Evolutionary conservation across 345 rosid genomes (phyloP).

Genomic region (Moringa oleifera): DNA sequence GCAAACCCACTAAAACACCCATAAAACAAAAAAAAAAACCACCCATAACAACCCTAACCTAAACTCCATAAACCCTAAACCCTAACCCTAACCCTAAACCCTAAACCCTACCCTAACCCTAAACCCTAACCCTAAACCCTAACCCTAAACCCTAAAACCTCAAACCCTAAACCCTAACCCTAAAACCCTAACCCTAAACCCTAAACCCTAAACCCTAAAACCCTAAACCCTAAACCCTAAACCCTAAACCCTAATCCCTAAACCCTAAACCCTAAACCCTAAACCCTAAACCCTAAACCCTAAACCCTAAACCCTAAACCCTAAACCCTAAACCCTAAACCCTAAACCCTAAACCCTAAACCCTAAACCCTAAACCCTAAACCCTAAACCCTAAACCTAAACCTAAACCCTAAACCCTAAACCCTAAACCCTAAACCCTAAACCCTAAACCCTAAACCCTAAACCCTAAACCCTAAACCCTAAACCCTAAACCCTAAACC

Average conservation of each 20-base stretch:
- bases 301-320: slow-evolving; percentile 13
- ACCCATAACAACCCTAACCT: slow-evolving; percentile 10
- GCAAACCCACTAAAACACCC: too few species aligned
- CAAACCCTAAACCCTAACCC: slow-evolving; percentile 13
- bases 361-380: slow-evolving; percentile 16
- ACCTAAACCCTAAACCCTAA: slow-evolving; percentile 9
- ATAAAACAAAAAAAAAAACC: too few species aligned
- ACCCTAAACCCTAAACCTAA: slow-evolving; percentile 12
- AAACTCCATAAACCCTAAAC: slow-evolving; percentile 14
- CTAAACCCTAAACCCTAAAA: slow-evolving; percentile 13
- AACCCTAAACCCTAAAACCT: slow-evolving; percentile 8
- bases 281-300: slow-evolving; percentile 9
- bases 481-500: not conserved
- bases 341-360: slow-evolving; percentile 15
- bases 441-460: slow-evolving; percentile 12
- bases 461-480: slow-evolving; percentile 9
- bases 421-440: slow-evolving; percentile 11
- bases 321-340: slow-evolving; percentile 14
- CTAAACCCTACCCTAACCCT: too few species aligned
- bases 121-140: slow-evolving; percentile 12
- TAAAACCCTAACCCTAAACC: slow-evolving; percentile 14
- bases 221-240: too few species aligned
- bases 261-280: too few species aligned
- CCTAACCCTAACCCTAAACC: slow-evolving; percentile 10
- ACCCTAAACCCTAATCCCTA: too few species aligned